Conservation (phyloP, 1,284 basidiomycete genomes). For the Puccinia coronata region DNA sequence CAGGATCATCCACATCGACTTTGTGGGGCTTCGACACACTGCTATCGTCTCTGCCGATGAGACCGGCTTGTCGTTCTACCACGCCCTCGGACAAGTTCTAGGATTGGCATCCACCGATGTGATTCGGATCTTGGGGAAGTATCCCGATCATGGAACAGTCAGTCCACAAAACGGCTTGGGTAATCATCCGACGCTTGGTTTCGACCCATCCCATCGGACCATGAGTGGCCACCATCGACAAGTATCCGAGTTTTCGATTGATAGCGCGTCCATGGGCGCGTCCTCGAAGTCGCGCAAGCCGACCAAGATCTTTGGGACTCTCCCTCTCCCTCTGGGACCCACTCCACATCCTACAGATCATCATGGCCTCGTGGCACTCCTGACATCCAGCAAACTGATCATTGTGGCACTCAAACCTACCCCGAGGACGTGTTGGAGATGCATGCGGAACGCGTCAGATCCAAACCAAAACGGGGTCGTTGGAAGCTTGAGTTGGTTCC, state of each 20-base stretch:
- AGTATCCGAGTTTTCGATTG: conserved; percentile 28
- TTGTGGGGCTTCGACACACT: conserved; percentile 90
- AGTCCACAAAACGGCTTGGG: no score
- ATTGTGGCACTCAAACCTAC: conserved; percentile 88
- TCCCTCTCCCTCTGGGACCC: conserved; percentile 79
- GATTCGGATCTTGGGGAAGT: conserved; percentile 87
- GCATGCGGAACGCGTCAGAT: conserved; percentile 54
- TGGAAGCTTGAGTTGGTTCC: conserved; percentile 48
- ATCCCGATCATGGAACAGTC: conserved; percentile 76
- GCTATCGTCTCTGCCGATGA: conserved; percentile 90
- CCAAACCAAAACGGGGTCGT: conserved; percentile 18
- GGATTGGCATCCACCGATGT: conserved; percentile 95
- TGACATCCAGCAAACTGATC: conserved; percentile 87
- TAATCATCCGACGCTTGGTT: not conserved
- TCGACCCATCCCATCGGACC: not conserved
- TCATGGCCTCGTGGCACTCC: conserved; percentile 80
- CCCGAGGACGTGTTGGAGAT: conserved; percentile 89
- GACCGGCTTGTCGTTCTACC: conserved; percentile 88
- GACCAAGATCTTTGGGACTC: conserved; percentile 74
- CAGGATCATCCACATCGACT: conserved; percentile 80
- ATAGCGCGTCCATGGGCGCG: not conserved
- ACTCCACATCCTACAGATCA: conserved; percentile 74
- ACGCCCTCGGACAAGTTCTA: conserved; percentile 88
- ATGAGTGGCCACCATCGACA: conserved; percentile 7
- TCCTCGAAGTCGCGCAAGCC: conserved; percentile 39